phyloP scores from a whole-genome alignment of 2,329 filamentous ascomycete species.

The Trichoderma asperellum region DNA sequence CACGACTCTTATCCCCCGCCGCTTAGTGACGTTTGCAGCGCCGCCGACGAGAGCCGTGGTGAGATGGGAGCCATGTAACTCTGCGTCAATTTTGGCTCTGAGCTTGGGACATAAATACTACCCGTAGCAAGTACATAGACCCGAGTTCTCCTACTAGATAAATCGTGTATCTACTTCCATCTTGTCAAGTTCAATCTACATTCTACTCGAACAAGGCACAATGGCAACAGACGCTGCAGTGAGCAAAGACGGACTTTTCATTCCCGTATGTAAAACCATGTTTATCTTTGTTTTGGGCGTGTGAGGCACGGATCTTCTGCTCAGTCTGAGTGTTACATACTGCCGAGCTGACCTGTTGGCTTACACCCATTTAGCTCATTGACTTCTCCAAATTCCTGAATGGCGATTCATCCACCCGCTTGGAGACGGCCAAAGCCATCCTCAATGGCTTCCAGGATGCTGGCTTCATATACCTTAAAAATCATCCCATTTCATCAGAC shows the following conservation, averaged over 20 bases:
- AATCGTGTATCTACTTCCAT: neutral
- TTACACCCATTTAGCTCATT: constrained; percentile 34
- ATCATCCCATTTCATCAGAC: constrained; percentile 69
- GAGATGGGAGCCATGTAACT: neutral
- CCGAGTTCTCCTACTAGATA: neutral
- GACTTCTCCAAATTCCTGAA: constrained; percentile 74
- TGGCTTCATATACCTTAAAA: constrained; percentile 87
- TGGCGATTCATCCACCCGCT: constrained; percentile 63
- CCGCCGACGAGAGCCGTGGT: constrained; percentile 16
- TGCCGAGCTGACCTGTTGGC: neutral
- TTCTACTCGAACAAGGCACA: neutral
- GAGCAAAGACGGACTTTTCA: constrained; percentile 56
- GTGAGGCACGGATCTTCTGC: neutral
- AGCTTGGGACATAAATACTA: constrained; percentile 1
- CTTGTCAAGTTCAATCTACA: neutral
- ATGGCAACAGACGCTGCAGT: constrained; percentile 50
- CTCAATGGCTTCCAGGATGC: constrained; percentile 81
- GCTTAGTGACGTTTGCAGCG: neutral
- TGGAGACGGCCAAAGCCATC: constrained; percentile 70
- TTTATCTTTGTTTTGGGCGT: neutral
- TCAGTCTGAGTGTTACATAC: neutral
- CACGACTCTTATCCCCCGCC: neutral
- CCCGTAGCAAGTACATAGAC: neutral
- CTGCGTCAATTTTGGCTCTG: constrained; percentile 8
- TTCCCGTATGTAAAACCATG: constrained; percentile 50